Evolutionary conservation across 2,329 filamentous ascomycete genomes (phyloP), one percentile per base, ranked within the genome.

Genomic region (Sphaceloma murrayae): DNA sequence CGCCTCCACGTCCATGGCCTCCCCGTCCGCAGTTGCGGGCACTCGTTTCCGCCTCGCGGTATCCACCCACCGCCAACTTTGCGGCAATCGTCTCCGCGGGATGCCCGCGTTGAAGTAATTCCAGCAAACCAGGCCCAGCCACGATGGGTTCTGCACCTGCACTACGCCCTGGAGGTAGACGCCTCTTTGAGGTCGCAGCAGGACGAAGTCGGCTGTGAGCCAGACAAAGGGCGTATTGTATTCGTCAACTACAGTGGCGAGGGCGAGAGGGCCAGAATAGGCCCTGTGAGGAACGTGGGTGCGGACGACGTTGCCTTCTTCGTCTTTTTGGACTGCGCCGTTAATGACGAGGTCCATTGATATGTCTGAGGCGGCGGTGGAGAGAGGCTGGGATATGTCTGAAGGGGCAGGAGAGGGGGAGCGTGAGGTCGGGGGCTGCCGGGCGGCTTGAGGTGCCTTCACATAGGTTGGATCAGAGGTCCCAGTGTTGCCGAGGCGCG

Each of bases 91-190:
- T 49, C 75, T 76, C 16, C 80, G 73, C 55, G 89, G 82, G 48
- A 98, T 84, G 32, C 82, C 85, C 1, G 89, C 85, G 53, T 91
- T 94, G 71, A 96, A 96, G 52, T 86, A 77, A 61, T 89, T 89
- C 65, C 86, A 88, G 61, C 86, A 91, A 8, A 93, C 78, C 2
- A 95, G 75, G 14, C 89, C 88, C 5, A 98, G 73, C 58, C 95
- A 86, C 5, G 85, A 86, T 54, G 91, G 85, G 36, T 82, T 89
- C 59, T 94, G 85, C 21, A 95, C 70, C 56, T 89, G 91, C 46
- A 95, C 75, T 53, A 74, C 80, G 8, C 86, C 91, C 52, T 88
- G 80, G 58, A 96, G 74, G 63, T 74, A 78, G 6, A 79, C 77
- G 26, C 85, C 84, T 34, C 76, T 75, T 43, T 73, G 69, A 0